These are phyloP conservation scores for Clonostachys chloroleuca DNA, from an alignment of 2,329 filamentous ascomycete species.

Conservation along the genomic window DNA sequence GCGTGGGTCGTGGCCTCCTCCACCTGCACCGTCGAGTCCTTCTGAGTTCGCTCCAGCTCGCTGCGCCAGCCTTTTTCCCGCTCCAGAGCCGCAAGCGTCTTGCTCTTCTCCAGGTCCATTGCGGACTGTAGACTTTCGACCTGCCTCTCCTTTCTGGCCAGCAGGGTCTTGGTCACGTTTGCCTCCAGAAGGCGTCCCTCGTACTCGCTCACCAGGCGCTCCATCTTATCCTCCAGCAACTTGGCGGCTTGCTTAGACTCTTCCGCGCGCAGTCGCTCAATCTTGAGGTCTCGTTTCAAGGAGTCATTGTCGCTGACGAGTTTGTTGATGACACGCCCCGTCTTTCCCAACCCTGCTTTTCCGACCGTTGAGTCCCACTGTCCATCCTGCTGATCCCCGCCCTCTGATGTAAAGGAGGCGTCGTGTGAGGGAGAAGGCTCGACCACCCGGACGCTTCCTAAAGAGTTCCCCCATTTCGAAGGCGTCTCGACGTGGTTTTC, in stretches of 20 bases:
- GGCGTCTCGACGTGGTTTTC: constrained; percentile 11
- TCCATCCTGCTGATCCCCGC: constrained; percentile 23
- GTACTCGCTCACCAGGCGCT: constrained; percentile 62
- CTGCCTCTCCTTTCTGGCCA: constrained; percentile 71
- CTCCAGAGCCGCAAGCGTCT: constrained; percentile 53
- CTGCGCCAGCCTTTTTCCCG: constrained; percentile 58
- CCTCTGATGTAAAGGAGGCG: constrained; percentile 17
- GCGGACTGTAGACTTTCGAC: constrained; percentile 63
- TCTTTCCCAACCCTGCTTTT: constrained; percentile 68
- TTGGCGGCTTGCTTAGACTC: constrained; percentile 67
- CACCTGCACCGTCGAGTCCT: constrained; percentile 57
- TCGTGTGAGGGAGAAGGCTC: constrained; percentile 19
- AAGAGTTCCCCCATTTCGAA: constrained; percentile 21
- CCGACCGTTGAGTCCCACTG: constrained; percentile 65
- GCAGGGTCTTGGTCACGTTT: constrained; percentile 65
- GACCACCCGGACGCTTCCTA: constrained; percentile 16
- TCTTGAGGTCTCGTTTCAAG: constrained; percentile 67
- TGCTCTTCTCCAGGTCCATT: constrained; percentile 60
- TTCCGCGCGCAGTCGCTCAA: constrained; percentile 61
- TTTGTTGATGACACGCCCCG: constrained; percentile 74
- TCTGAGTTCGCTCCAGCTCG: constrained; percentile 57
- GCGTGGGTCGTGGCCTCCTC: constrained; percentile 63
- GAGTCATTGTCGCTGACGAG: constrained; percentile 78
- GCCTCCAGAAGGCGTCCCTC: constrained; percentile 66
- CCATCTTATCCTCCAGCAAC: constrained; percentile 67